phyloP scores from a whole-genome alignment of 768 basidiomycete species.

The Mycena belliarum region DNA sequence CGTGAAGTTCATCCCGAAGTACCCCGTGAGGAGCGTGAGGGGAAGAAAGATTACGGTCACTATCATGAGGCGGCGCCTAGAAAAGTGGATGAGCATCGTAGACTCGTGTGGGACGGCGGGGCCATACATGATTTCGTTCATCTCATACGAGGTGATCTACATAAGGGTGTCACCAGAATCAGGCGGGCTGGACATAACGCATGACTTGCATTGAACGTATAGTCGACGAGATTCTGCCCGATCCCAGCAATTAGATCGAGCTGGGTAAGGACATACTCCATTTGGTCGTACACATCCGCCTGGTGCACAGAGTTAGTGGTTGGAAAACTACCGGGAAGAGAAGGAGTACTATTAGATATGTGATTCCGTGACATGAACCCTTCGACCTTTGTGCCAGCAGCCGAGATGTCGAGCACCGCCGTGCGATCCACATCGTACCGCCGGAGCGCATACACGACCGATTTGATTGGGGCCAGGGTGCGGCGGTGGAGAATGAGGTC shows the following conservation, averaged over 20 bases:
- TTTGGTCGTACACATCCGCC: constrained; percentile 78
- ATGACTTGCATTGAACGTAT: constrained; percentile 67
- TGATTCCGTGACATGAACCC: constrained; percentile 68
- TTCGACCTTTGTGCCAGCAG: constrained; percentile 39
- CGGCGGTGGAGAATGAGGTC: constrained; percentile 75
- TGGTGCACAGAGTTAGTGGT: constrained; percentile 20
- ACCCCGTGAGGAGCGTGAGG: constrained; percentile 56
- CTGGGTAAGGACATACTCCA: constrained; percentile 68
- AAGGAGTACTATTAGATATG: neutral
- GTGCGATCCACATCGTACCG: constrained; percentile 73
- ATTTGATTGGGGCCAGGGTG: constrained; percentile 70
- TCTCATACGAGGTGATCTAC: constrained; percentile 68
- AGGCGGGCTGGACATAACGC: neutral
- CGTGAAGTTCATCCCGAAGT: constrained; percentile 60
- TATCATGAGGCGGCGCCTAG: constrained; percentile 57
- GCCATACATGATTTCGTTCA: constrained; percentile 49
- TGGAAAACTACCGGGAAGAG: too few relatives aligned
- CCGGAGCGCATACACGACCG: constrained; percentile 66
- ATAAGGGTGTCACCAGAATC: neutral
- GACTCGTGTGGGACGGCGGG: constrained; percentile 39
- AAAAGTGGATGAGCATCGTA: constrained; percentile 10
- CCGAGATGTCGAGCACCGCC: constrained; percentile 51
- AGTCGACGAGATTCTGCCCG: constrained; percentile 69
- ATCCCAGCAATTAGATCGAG: constrained; percentile 75
- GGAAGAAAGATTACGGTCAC: constrained; percentile 72